phyloP scores from a whole-genome alignment of 2,329 filamentous ascomycete species.

The Phaeosphaeriaceae sp. region DNA sequence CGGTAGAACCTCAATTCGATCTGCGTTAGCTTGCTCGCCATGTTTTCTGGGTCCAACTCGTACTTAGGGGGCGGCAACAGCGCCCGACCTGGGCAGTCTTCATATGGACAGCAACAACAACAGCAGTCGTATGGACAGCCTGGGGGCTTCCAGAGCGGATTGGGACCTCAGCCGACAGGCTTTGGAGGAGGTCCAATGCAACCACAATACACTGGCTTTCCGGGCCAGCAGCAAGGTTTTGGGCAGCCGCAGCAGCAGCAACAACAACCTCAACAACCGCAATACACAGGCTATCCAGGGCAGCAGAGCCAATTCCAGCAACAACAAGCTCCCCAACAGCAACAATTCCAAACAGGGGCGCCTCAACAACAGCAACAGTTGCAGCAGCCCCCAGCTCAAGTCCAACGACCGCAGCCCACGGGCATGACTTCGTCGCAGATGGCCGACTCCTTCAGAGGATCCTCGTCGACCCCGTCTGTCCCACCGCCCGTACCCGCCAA shows the following conservation, averaged over 20 bases:
- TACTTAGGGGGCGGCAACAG: slow-evolving; percentile 81
- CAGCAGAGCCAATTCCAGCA: slow-evolving; percentile 54
- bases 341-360: slow-evolving; percentile 50
- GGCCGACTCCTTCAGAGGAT: slow-evolving; percentile 64
- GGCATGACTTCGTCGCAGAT: slow-evolving; percentile 69
- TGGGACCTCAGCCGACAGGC: slow-evolving; percentile 59
- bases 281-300: slow-evolving; percentile 58
- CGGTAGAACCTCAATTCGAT: slow-evolving; percentile 19
- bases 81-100: slow-evolving; percentile 68
- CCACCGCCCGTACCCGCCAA: slow-evolving; percentile 69
- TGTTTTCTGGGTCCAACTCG: slow-evolving; percentile 91
- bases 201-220: slow-evolving; percentile 57
- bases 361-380: slow-evolving; percentile 66
- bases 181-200: slow-evolving; percentile 57
- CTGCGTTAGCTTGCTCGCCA: slow-evolving; percentile 52
- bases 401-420: slow-evolving; percentile 60
- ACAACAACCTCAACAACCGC: slow-evolving; percentile 50
- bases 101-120: slow-evolving; percentile 55
- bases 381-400: slow-evolving; percentile 58
- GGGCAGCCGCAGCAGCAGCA: slow-evolving; percentile 59
- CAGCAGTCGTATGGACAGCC: slow-evolving; percentile 60
- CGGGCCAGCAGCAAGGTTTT: slow-evolving; percentile 55
- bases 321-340: slow-evolving; percentile 60
- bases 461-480: slow-evolving; percentile 45
- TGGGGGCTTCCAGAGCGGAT: slow-evolving; percentile 57